Evolutionary conservation across 768 basidiomycete genomes (phyloP).

Genomic region (Crassisporium funariophilum): DNA sequence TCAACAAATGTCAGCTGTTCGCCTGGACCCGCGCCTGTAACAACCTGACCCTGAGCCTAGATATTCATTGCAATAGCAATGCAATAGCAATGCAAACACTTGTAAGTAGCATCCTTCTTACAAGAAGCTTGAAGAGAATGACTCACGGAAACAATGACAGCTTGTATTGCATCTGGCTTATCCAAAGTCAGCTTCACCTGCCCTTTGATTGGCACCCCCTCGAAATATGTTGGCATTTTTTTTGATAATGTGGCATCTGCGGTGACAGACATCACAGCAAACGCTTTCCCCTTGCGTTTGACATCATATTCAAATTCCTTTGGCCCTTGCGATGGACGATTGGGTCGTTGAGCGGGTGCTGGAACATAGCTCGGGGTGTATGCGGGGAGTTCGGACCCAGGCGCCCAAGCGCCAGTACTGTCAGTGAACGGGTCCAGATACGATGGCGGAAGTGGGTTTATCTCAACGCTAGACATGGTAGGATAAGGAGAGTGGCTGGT

Average conservation of each 20-base stretch:
- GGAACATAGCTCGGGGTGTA: conserved; percentile 52
- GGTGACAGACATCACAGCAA: conserved; percentile 46
- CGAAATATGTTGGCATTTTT: conserved; percentile 53
- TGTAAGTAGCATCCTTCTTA: too few relatives aligned
- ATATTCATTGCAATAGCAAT: neutral
- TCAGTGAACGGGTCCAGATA: conserved; percentile 3
- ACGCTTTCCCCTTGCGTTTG: conserved; percentile 44
- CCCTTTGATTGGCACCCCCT: conserved; percentile 55
- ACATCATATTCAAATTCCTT: conserved; percentile 46
- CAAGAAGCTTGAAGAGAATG: too few relatives aligned
- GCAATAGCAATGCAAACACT: neutral
- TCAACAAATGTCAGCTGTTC: conserved; percentile 39
- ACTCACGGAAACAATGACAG: conserved; percentile 45
- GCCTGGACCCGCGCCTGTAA: conserved; percentile 34
- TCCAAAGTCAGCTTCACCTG: conserved; percentile 48
- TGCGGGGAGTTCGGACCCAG: conserved; percentile 47
- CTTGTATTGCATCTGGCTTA: conserved; percentile 54
- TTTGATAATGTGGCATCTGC: conserved; percentile 55
- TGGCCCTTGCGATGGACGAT: conserved; percentile 44
- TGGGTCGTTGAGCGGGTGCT: conserved; percentile 33
- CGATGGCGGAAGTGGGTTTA: conserved; percentile 51
- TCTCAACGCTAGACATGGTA: conserved; percentile 3
- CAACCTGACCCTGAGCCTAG: conserved; percentile 41
- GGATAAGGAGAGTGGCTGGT: too few relatives aligned
- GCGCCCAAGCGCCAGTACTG: conserved; percentile 14